Evolutionary conservation across 176 grass and related monocot genomes (phyloP).

Genomic region (Phoenix dactylifera): DNA sequence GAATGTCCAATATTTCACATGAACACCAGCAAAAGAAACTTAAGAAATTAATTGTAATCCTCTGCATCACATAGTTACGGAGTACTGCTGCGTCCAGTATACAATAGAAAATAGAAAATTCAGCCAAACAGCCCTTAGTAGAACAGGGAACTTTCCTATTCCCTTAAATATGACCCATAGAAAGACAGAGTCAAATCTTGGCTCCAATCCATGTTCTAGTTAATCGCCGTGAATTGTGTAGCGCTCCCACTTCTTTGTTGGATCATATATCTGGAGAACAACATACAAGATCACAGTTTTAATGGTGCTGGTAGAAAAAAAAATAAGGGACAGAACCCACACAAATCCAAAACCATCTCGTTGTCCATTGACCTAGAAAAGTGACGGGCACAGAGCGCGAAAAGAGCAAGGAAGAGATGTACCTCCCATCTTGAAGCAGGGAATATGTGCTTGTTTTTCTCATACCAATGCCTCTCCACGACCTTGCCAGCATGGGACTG

Average conservation of each 20-base stretch:
- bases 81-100: no score
- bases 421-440: conserved; percentile 99
- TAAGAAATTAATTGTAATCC: no score
- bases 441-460: conserved; percentile 99
- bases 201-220: neutral
- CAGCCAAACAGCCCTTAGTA: no score
- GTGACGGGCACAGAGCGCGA: neutral
- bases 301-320: neutral
- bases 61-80: no score
- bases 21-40: no score
- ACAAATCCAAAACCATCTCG: neutral
- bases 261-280: conserved; percentile 92
- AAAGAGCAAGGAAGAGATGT: neutral
- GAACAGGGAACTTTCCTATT: no score
- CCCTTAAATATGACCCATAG: no score
- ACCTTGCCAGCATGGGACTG: conserved; percentile 98
- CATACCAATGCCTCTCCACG: conserved; percentile 95
- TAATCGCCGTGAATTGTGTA: conserved; percentile 97
- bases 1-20: no score
- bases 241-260: conserved; percentile 95
- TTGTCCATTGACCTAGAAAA: no score
- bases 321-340: conserved; percentile 1
- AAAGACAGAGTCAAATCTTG: no score
- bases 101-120: no score
- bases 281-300: neutral